Conservation (phyloP, 2,329 filamentous ascomycete species). For the Fusarium dlaminii region DNA sequence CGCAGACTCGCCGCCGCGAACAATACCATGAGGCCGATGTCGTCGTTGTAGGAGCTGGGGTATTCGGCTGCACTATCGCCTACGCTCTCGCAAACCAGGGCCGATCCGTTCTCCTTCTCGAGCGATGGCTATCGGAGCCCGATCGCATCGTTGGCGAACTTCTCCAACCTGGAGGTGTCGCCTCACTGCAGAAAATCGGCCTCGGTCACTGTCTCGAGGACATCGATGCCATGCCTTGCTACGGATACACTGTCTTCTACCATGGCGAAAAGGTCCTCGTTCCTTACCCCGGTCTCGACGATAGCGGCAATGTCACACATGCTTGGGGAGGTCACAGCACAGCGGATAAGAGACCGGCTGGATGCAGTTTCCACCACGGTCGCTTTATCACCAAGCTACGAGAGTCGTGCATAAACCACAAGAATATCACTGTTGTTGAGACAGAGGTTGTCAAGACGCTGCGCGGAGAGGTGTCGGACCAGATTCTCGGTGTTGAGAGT, state of each 20-base stretch:
- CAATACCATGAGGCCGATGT: conserved; percentile 77
- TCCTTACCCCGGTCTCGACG: conserved; percentile 76
- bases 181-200: conserved; percentile 82
- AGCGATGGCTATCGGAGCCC: conserved; percentile 89
- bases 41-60: conserved; percentile 89
- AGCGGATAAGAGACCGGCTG: conserved; percentile 63
- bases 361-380: conserved; percentile 91
- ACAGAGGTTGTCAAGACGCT: conserved; percentile 84
- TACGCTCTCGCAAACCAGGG: conserved; percentile 88
- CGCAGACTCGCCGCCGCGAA: conserved; percentile 59
- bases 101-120: conserved; percentile 88
- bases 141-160: conserved; percentile 96
- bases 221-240: conserved; percentile 85
- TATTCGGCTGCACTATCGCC: conserved; percentile 88
- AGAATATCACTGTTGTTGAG: conserved; percentile 91
- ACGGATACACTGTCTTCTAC: conserved; percentile 90
- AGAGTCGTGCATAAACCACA: conserved; percentile 74
- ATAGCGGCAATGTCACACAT: conserved; percentile 53
- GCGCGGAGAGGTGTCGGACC: conserved; percentile 71
- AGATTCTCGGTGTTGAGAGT: conserved; percentile 85
- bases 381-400: conserved; percentile 88
- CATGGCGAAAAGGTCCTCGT: conserved; percentile 78
- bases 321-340: conserved; percentile 49
- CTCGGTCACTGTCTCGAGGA: conserved; percentile 83
- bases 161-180: conserved; percentile 89